These are phyloP conservation scores for Leishmania amazonensis DNA, from an alignment of 208 protist species.

Conservation along the genomic window DNA sequence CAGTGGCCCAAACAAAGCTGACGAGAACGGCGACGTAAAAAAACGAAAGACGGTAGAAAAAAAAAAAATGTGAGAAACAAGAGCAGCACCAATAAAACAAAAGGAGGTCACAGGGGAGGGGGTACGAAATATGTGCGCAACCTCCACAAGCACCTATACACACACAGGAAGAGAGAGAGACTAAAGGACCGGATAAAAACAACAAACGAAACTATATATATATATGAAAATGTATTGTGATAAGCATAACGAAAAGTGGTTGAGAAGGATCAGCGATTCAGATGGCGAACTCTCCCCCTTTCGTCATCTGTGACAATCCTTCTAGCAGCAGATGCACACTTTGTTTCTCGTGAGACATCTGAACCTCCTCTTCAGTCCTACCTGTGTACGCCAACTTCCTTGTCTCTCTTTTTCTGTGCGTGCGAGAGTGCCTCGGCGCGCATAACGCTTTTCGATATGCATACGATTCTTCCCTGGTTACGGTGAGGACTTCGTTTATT, in stretches of 20 bases:
- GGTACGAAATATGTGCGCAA: background rate
- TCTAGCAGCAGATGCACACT: background rate
- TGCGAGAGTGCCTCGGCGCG: background rate
- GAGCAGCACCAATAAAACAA: background rate
- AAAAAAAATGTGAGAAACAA: background rate
- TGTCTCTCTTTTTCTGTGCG: background rate
- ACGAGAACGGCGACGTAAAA: background rate
- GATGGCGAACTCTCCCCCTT: background rate
- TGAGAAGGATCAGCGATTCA: background rate
- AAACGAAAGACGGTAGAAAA: background rate
- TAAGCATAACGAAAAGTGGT: background rate
- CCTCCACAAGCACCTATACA: background rate
- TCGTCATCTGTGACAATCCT: background rate
- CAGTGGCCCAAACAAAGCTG: background rate
- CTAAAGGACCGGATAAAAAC: background rate
- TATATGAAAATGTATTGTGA: background rate
- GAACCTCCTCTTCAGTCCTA: background rate
- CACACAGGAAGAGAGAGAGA: background rate
- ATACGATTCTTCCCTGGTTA: background rate
- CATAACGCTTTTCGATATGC: background rate
- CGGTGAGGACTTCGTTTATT: background rate
- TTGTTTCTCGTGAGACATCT: background rate
- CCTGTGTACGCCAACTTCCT: background rate
- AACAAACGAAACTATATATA: background rate
- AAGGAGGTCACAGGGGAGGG: background rate